Percentiles rank a stretch among this genome's conserved stretches.
Conservation (phyloP, 2,329 filamentous ascomycete genomes). For the Ceratocystis diversiconidia region DNA sequence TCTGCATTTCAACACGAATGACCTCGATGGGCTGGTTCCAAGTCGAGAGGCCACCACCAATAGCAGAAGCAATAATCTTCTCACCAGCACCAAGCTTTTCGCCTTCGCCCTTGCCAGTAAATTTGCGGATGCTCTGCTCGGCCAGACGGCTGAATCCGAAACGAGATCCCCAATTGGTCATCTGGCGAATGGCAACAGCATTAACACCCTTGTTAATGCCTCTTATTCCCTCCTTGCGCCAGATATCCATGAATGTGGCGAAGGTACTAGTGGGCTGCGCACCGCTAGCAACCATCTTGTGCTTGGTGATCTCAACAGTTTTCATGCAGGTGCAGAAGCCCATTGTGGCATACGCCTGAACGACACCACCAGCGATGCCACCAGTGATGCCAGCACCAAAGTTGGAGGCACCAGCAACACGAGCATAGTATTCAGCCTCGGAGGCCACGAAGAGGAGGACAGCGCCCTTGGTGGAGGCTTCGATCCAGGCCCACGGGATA, state of each 20-base stretch:
- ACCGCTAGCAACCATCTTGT: slow-evolving; percentile 76
- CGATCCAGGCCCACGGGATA: slow-evolving; percentile 99
- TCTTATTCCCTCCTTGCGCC: slow-evolving; percentile 78
- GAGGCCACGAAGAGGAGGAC: slow-evolving; percentile 98
- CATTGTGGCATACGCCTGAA: slow-evolving; percentile 98
- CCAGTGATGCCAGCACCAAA: slow-evolving; percentile 81
- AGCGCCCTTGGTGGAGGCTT: slow-evolving; percentile 97
- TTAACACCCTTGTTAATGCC: slow-evolving; percentile 99
- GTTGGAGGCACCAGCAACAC: slow-evolving; percentile 65
- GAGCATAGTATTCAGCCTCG: slow-evolving; percentile 92
- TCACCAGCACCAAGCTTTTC: slow-evolving; percentile 67
- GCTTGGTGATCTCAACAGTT: slow-evolving; percentile 98
- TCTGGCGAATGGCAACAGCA: slow-evolving; percentile 94
- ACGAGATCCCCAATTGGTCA: slow-evolving; percentile 97
- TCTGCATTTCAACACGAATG: slow-evolving; percentile 99
- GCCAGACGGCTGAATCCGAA: slow-evolving; percentile 89
- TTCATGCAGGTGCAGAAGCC: slow-evolving; percentile 99
- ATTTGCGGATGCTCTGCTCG: slow-evolving; percentile 69
- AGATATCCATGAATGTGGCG: slow-evolving; percentile 93
- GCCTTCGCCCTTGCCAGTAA: slow-evolving; percentile 63
- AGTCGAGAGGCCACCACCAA: slow-evolving; percentile 87
- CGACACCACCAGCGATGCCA: slow-evolving; percentile 86
- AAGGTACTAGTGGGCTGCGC: slow-evolving; percentile 82
- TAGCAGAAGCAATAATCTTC: slow-evolving; percentile 73
- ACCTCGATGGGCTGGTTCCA: slow-evolving; percentile 99